Evolutionary conservation across 805 yeast species (phyloP), one percentile per base, ranked within the genome.

Genomic region (Candida dajiaensis): DNA sequence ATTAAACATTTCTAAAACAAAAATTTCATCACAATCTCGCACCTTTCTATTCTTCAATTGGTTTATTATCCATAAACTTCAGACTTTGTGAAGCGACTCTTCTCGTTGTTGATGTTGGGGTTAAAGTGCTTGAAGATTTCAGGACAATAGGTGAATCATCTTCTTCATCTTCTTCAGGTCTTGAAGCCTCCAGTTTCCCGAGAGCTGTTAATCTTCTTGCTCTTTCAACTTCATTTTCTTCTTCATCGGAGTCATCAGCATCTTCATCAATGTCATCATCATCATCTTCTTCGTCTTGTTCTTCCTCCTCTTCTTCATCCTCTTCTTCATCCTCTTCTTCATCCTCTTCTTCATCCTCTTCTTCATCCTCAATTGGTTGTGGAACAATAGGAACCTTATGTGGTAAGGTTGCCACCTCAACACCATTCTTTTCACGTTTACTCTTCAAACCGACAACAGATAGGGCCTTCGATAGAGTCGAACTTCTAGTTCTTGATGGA

Each of bases 211-310:
- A 62, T 48, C 90, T 72, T 55, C 90, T 74, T 36, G 70, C 69
- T 47, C 77, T 73, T 61, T 85, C 90, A 21, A 80, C 78, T n/a
- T 72, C 83, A 0, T 89, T 82, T 60, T 84, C 90, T 40, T 52
- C 56, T 13, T 53, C 57, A 16, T 57, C 59, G 20, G 51, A 60
- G 9, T 50, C 51, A 3, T 48, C n/a, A n/a, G n/a, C 62, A 8
- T 55, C 65, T n/a, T 57, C 67, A 42, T 62, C 63, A 28, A 50
- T 54, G 18, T 52, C 59, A 19, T 43, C 49, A 8, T 52, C 55
- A 5, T 53, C 53, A 31, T 50, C 59, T 12, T 49, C 53, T 10
- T 45, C 50, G 26, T 62, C 62, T 35, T 52, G 53, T 6, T 55
- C 56, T 6, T 56, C 61, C 31, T 40, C 56, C 16, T 35, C 50